phyloP scores from a whole-genome alignment of 2,329 filamentous ascomycete genomes.

The Geosmithia flava region DNA sequence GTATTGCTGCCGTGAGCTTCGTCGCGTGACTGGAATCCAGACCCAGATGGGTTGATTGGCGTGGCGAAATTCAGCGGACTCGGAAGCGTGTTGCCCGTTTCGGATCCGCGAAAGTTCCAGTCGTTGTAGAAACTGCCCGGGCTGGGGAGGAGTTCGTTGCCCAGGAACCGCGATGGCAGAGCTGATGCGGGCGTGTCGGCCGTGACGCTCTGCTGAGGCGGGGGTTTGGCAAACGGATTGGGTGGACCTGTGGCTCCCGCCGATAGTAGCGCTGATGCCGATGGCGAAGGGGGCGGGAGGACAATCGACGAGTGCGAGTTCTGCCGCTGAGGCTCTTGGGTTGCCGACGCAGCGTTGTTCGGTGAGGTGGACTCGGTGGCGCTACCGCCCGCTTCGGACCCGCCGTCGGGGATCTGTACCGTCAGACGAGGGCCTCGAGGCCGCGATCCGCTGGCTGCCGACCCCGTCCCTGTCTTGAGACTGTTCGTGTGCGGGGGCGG shows the following conservation, averaged over 20 bases:
- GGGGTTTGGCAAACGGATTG: conserved; percentile 87
- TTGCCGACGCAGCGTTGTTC: conserved; percentile 44
- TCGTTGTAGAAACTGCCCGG: conserved; percentile 89
- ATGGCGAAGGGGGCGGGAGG: conserved; percentile 85
- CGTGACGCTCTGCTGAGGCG: conserved; percentile 53
- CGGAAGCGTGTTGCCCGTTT: conserved; percentile 68
- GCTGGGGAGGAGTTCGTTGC: conserved; percentile 75
- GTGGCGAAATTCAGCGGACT: conserved; percentile 91
- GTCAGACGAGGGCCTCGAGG: conserved; percentile 71
- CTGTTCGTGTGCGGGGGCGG: conserved; percentile 73
- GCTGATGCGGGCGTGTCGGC: conserved; percentile 74
- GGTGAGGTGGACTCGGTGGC: conserved; percentile 60
- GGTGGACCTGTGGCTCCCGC: conserved; percentile 86
- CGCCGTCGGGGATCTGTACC: conserved; percentile 89
- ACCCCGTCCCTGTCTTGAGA: conserved; percentile 42
- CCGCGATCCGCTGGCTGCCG: conserved; percentile 48
- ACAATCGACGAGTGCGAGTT: conserved; percentile 59
- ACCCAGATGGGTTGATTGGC: conserved; percentile 51
- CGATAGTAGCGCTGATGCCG: conserved; percentile 71
- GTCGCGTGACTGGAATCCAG: conserved; percentile 40
- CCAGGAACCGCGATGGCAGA: conserved; percentile 81
- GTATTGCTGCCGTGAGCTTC: conserved; percentile 4
- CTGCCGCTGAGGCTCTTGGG: conserved; percentile 36
- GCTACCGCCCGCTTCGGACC: conserved; percentile 63
- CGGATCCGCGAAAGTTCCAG: conserved; percentile 60